Conservation (phyloP, 805 yeast genomes). For the Ogataea allantospora region DNA sequence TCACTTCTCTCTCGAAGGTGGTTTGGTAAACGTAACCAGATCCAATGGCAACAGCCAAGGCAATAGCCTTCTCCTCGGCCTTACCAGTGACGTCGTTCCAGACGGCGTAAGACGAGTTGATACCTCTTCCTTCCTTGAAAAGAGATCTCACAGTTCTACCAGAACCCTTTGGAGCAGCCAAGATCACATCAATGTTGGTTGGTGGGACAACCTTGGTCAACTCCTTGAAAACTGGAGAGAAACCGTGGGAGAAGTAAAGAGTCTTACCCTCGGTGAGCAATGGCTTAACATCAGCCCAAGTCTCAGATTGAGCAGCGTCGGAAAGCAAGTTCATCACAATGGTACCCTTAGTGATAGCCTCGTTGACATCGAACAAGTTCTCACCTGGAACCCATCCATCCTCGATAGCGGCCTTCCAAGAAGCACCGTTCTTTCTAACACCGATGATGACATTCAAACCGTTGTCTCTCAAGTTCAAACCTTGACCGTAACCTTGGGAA, state of each 20-base stretch:
- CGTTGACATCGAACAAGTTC: conserved; percentile 91
- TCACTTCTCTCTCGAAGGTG: conserved; percentile 98
- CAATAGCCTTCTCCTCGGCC: conserved; percentile 99
- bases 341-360: conserved; percentile 91
- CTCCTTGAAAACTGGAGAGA: conserved; percentile 98
- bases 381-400: conserved; percentile 99
- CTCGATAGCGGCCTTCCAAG: conserved; percentile 99
- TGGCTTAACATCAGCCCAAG: conserved; percentile 88
- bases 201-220: conserved; percentile 97
- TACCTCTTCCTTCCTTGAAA: conserved; percentile 99
- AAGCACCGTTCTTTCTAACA: conserved; percentile 98
- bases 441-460: conserved; percentile 97
- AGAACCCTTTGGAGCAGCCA: conserved; percentile 99
- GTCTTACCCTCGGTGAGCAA: conserved; percentile 95
- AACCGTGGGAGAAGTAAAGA: conserved; percentile 98
- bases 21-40: conserved; percentile 99
- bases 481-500: conserved; percentile 99
- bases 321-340: conserved; percentile 96
- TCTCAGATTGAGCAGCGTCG: conserved; percentile 99
- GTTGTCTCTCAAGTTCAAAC: conserved; percentile 98
- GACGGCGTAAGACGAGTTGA: conserved; percentile 98
- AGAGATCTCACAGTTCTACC: conserved; percentile 99
- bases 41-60: conserved; percentile 98
- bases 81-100: conserved; percentile 99
- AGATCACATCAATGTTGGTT: conserved; percentile 89